Conservation (phyloP, 441 rosid species). For the Adansonia grandidieri region DNA sequence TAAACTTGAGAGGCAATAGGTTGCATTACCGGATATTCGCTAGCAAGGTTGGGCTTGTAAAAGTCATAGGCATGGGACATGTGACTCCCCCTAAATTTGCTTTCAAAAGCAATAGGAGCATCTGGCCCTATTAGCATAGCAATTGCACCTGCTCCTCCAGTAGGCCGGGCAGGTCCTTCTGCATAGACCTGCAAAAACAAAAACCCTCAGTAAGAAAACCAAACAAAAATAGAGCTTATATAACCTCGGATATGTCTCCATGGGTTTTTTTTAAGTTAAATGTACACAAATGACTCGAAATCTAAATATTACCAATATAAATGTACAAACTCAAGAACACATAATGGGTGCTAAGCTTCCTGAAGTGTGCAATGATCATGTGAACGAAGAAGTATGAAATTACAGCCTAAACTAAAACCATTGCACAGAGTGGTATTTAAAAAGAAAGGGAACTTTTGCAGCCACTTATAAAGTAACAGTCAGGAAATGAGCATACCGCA, state of each 20-base stretch:
- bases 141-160: conserved; percentile 99
- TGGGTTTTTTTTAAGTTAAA: not conserved
- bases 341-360: not conserved
- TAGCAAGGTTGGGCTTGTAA: conserved; percentile 97
- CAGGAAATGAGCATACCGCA: conserved; percentile 65
- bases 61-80: conserved; percentile 98
- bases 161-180: conserved; percentile 98
- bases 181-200: conserved; percentile 84
- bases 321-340: not conserved
- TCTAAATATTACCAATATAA: not conserved
- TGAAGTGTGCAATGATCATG: not conserved
- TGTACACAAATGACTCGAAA: conserved; percentile 13
- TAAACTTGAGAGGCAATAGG: conserved; percentile 20
- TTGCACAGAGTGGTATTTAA: not conserved
- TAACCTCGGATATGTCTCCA: not conserved
- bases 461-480: not conserved
- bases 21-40: conserved; percentile 90
- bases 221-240: not conserved
- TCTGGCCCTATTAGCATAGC: conserved; percentile 90
- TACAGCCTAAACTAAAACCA: not conserved
- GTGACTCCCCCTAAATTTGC: conserved; percentile 89
- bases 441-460: not conserved
- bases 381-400: not conserved
- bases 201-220: conserved; percentile 15
- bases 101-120: conserved; percentile 90